These are phyloP conservation scores for Candida sithepensis DNA, from an alignment of 805 yeast genomes.

Conservation along the genomic window DNA sequence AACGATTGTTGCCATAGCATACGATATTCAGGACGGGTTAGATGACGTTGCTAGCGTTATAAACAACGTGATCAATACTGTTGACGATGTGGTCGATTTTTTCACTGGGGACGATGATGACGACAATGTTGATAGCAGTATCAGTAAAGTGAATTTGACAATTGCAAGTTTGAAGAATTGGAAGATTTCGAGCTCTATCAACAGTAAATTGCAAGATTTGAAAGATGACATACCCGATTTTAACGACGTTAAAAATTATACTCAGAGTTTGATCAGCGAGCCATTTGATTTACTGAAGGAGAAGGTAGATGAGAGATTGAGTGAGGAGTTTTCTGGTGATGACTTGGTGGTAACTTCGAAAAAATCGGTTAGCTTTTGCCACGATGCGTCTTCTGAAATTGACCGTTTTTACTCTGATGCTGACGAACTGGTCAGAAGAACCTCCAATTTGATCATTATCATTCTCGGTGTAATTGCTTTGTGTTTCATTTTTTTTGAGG, in stretches of 20 bases:
- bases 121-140: slow-evolving; percentile 27
- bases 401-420: slow-evolving; percentile 35
- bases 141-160: slow-evolving; percentile 54
- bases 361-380: slow-evolving; percentile 35
- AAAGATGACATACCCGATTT: slow-evolving; percentile 60
- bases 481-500: slow-evolving; percentile 38
- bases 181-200: slow-evolving; percentile 62
- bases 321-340: slow-evolving; percentile 19
- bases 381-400: slow-evolving; percentile 36
- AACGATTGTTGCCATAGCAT: slow-evolving; percentile 51
- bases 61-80: slow-evolving; percentile 45
- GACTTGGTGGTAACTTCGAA: slow-evolving; percentile 40
- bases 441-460: slow-evolving; percentile 37
- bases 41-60: slow-evolving; percentile 54
- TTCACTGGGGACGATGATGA: slow-evolving; percentile 46
- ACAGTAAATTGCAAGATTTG: slow-evolving; percentile 50
- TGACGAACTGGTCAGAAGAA: slow-evolving; percentile 29
- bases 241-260: slow-evolving; percentile 55
- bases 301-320: slow-evolving; percentile 30
- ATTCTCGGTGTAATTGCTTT: slow-evolving; percentile 40
- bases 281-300: slow-evolving; percentile 56
- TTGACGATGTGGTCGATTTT: slow-evolving; percentile 46
- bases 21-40: slow-evolving; percentile 64
- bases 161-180: slow-evolving; percentile 53
- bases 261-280: slow-evolving; percentile 46